A percentile compares a stretch with the other conserved stretches of the same genome.
phyloP scores from a whole-genome alignment of 169 alveolate genomes.

The Haemoproteus tartakovskyi region DNA sequence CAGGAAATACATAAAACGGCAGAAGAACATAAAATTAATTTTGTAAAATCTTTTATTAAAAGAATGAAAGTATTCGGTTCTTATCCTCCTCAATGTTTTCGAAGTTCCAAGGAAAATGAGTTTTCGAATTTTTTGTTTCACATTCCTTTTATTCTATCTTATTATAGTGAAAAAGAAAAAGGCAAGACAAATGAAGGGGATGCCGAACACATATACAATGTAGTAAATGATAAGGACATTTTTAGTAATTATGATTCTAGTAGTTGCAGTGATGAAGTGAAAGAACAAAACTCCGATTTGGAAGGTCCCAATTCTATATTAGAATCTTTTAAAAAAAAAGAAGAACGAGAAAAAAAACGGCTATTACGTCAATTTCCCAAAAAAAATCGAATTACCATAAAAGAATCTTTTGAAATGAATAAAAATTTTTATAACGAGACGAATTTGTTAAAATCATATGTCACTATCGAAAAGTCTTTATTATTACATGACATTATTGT shows the following conservation, averaged over 20 bases:
- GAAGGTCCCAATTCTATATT: neutral
- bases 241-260: too few relatives aligned
- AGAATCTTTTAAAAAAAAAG: neutral
- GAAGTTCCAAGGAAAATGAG: conserved; percentile 1
- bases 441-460: neutral
- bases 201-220: neutral
- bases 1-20: conserved; percentile 20
- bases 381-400: neutral
- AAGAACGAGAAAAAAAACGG: neutral
- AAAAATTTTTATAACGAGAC: neutral
- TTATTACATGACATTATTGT: conserved; percentile 46
- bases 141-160: conserved; percentile 48
- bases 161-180: conserved; percentile 3
- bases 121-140: conserved; percentile 24
- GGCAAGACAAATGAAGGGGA: neutral
- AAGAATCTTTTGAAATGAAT: neutral
- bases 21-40: conserved; percentile 37
- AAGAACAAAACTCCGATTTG: neutral
- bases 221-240: too few relatives aligned
- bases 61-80: conserved; percentile 60
- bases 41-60: conserved; percentile 44
- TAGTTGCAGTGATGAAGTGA: too few relatives aligned
- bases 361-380: too few relatives aligned
- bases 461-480: conserved; percentile 21
- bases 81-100: conserved; percentile 58